A percentile compares a stretch with the other conserved stretches of the same genome.
Conservation (phyloP, 129 eudicot species). For the Cynara cardunculus region DNA sequence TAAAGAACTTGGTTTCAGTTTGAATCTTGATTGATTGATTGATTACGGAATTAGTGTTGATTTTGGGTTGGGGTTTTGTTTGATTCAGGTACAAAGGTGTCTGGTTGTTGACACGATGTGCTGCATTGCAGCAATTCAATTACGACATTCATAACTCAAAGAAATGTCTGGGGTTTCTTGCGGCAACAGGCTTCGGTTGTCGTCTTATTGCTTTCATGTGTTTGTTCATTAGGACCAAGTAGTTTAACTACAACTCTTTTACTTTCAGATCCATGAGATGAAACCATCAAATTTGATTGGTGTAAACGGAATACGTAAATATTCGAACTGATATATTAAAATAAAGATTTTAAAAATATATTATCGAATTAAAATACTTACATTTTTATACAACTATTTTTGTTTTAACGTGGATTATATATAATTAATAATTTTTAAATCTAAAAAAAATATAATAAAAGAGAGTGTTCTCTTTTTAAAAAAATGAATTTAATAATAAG, state of each 20-base stretch:
- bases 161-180: conserved; percentile 46
- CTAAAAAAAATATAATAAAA: no score
- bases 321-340: no score
- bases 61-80: not conserved
- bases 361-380: no score
- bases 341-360: no score
- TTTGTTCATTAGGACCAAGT: conserved; percentile 42
- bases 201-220: conserved; percentile 67
- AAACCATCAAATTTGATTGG: not conserved
- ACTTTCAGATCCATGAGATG: not conserved
- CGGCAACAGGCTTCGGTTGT: conserved; percentile 40
- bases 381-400: no score
- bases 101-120: conserved; percentile 86
- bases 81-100: conserved; percentile 68
- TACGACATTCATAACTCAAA: conserved; percentile 49
- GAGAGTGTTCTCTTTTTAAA: no score
- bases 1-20: not conserved
- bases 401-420: no score
- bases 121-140: conserved; percentile 49
- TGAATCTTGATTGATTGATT: not conserved
- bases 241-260: not conserved
- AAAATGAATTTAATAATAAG: no score
- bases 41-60: not conserved
- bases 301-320: no score
- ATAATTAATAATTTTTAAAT: no score